Conservation (phyloP, 2,329 filamentous ascomycete genomes). For the Colletotrichum navitas region DNA sequence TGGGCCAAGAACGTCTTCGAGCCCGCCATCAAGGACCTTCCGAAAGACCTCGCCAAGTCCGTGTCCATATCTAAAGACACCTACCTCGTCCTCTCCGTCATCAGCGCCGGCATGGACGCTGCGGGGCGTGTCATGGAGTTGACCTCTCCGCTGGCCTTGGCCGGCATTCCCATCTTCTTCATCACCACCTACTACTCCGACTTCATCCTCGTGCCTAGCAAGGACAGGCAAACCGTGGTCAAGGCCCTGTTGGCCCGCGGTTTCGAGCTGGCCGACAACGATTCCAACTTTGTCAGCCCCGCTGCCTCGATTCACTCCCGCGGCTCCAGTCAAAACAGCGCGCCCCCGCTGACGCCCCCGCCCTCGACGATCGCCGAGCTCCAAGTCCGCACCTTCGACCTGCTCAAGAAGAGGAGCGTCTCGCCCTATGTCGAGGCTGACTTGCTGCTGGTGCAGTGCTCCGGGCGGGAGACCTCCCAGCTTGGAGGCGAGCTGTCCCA, state of each 20-base stretch:
- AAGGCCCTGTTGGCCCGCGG: slow-evolving; percentile 81
- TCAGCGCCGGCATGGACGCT: slow-evolving; percentile 89
- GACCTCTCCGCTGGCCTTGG: slow-evolving; percentile 89
- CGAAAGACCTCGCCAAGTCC: slow-evolving; percentile 62
- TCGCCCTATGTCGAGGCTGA: slow-evolving; percentile 76
- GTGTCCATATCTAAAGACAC: slow-evolving; percentile 85
- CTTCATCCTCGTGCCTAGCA: slow-evolving; percentile 90
- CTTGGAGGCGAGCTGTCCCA: slow-evolving; percentile 55
- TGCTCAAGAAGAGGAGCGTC: slow-evolving; percentile 84
- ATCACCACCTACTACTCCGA: slow-evolving; percentile 98
- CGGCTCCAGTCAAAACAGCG: slow-evolving; percentile 54
- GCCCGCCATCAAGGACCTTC: slow-evolving; percentile 73
- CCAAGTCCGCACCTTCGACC: slow-evolving; percentile 83
- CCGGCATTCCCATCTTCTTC: slow-evolving; percentile 97
- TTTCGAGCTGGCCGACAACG: slow-evolving; percentile 84
- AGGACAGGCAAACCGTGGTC: slow-evolving; percentile 80
- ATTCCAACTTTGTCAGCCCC: slow-evolving; percentile 74
- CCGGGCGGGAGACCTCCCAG: slow-evolving; percentile 68
- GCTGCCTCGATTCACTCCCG: slow-evolving; percentile 55
- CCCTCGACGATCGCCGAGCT: slow-evolving; percentile 84
- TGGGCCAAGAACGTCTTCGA: slow-evolving; percentile 82
- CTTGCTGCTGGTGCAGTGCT: slow-evolving; percentile 85
- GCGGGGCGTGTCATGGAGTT: slow-evolving; percentile 92
- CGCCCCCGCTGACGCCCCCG: slow-evolving; percentile 77
- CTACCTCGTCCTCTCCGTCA: slow-evolving; percentile 90